Evolutionary conservation across 169 alveolate genomes (phyloP).

Genomic region (Plasmodium cynomolgi): DNA sequence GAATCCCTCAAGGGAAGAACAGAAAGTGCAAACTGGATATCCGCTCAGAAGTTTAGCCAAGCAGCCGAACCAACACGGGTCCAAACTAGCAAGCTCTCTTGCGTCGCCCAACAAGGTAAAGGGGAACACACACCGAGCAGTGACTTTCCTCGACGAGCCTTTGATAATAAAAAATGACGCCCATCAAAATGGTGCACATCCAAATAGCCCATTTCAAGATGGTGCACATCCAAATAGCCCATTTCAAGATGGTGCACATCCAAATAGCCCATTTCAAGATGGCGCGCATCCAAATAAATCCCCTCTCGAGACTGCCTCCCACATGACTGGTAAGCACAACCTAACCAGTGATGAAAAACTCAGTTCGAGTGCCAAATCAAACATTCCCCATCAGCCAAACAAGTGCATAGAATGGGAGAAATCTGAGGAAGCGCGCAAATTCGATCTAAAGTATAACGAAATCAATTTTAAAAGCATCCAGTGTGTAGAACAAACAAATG

Average conservation of each 20-base stretch:
- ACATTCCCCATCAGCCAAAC: neutral
- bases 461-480: neutral
- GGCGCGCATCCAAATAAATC: neutral
- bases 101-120: neutral
- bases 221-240: too few relatives aligned
- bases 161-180: neutral
- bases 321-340: neutral
- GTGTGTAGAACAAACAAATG: neutral
- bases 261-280: neutral
- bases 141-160: neutral
- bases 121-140: neutral
- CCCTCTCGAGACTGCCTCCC: neutral
- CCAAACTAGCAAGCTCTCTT: neutral
- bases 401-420: neutral
- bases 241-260: neutral
- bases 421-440: neutral
- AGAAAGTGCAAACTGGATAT: neutral
- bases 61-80: neutral
- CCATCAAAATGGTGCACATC: neutral
- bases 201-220: too few relatives aligned
- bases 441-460: slow-evolving; percentile 1
- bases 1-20: neutral
- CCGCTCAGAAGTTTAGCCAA: neutral
- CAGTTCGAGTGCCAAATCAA: neutral
- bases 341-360: neutral